phyloP scores from a whole-genome alignment of 495 filamentous ascomycete genomes.

The Penicillium robsamsonii region DNA sequence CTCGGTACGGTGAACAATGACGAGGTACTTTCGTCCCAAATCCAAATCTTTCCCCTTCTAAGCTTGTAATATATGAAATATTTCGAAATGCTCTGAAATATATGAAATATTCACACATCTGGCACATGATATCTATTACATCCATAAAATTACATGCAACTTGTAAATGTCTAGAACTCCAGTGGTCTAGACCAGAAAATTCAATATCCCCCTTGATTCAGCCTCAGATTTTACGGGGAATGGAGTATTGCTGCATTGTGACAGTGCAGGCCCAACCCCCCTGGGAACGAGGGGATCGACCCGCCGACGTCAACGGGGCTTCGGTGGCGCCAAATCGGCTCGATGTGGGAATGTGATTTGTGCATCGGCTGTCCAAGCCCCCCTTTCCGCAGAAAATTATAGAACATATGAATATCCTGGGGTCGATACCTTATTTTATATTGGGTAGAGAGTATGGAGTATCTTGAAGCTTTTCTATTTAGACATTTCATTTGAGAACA shows the following conservation, averaged over 20 bases:
- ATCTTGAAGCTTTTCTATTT: too few relatives aligned
- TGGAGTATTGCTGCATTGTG: conserved; percentile 2
- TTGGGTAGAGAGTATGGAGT: too few relatives aligned
- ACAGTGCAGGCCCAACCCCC: conserved; percentile 7
- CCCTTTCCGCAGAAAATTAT: not conserved
- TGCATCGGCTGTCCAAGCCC: not conserved
- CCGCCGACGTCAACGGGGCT: conserved; percentile 15
- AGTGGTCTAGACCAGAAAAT: conserved; percentile 3
- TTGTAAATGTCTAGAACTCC: too few relatives aligned
- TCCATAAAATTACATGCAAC: not conserved
- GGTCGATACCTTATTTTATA: not conserved
- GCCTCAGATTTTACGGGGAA: conserved; percentile 1
- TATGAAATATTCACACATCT: not conserved
- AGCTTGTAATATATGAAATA: not conserved
- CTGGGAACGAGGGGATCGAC: conserved; percentile 12
- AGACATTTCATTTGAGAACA: not conserved
- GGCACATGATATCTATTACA: too few relatives aligned
- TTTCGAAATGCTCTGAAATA: not conserved
- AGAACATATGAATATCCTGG: not conserved
- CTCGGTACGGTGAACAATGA: not conserved
- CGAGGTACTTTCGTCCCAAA: not conserved
- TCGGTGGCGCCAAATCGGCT: conserved; percentile 12
- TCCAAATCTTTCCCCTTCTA: not conserved
- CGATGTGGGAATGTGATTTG: conserved; percentile 2
- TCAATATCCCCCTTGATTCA: conserved; percentile 1